These are phyloP conservation scores for Xylaria sp. DNA, from an alignment of 2,329 filamentous ascomycete species.

Conservation along the genomic window DNA sequence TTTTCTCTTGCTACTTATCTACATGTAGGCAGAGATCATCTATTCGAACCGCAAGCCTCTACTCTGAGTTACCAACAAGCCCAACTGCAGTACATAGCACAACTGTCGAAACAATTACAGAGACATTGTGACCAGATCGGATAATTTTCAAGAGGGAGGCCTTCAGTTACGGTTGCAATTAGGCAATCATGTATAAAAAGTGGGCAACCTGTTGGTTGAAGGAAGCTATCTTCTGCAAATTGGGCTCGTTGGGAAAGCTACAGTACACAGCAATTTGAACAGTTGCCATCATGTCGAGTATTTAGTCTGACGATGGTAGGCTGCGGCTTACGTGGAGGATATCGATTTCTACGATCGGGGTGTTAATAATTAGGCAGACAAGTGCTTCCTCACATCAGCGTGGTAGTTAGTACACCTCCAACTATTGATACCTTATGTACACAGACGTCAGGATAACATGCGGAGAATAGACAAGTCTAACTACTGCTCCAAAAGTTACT, in stretches of 20 bases:
- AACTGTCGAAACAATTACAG: neutral
- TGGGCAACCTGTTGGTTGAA: neutral
- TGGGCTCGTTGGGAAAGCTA: neutral
- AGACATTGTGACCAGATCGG: neutral
- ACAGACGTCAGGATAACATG: neutral
- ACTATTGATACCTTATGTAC: neutral
- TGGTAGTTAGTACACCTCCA: neutral
- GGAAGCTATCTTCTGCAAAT: neutral
- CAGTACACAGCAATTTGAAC: neutral
- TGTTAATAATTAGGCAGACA: conserved; percentile 5
- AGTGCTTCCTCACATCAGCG: neutral
- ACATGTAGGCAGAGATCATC: neutral
- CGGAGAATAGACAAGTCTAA: neutral
- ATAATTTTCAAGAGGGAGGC: neutral
- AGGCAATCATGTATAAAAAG: neutral
- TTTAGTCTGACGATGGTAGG: neutral
- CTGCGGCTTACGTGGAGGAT: neutral
- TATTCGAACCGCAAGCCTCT: neutral
- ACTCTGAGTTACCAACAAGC: neutral
- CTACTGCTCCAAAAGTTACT: neutral
- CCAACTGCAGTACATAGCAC: neutral
- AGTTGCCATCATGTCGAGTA: neutral
- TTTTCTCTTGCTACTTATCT: neutral
- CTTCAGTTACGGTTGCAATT: neutral
- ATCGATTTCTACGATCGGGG: neutral